Percentiles rank a stretch among this genome's conserved stretches.
Evolutionary conservation across 2,329 filamentous ascomycete genomes (phyloP).

Genomic region (Calonectria hongkongensis): DNA sequence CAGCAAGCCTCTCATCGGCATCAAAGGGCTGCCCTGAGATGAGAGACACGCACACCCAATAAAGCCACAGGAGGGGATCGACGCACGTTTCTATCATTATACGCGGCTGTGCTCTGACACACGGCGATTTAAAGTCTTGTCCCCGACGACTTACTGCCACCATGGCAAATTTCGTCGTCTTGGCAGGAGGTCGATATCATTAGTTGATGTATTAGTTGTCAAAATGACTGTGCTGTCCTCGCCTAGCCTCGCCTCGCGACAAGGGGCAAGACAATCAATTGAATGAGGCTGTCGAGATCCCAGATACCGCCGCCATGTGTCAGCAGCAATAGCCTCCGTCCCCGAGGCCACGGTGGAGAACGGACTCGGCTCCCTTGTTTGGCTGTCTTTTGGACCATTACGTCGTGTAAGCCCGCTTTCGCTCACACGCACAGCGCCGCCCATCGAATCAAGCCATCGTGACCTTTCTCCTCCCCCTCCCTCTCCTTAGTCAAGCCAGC

Average conservation of each 20-base stretch:
- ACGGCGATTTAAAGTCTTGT: conserved; percentile 37
- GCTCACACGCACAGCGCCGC: conserved; percentile 24
- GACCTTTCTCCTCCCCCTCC: conserved; percentile 6
- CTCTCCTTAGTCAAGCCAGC: background rate
- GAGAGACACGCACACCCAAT: conserved; percentile 43
- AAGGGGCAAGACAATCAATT: conserved; percentile 30
- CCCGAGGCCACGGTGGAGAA: conserved; percentile 38
- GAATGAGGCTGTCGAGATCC: conserved; percentile 43
- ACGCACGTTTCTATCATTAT: conserved; percentile 45
- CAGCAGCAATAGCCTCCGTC: conserved; percentile 36
- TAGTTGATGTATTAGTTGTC: conserved; percentile 27
- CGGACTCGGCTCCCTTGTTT: conserved; percentile 27
- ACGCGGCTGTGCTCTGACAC: conserved; percentile 32
- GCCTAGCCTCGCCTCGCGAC: conserved; percentile 20
- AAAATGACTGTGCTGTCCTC: conserved; percentile 28
- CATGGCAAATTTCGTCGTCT: conserved; percentile 33
- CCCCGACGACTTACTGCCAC: conserved; percentile 32
- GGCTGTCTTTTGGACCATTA: conserved; percentile 29
- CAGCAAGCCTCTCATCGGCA: conserved; percentile 10
- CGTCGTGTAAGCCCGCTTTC: conserved; percentile 34
- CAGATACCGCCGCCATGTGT: conserved; percentile 26
- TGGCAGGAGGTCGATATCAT: conserved; percentile 29
- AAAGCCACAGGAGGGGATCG: conserved; percentile 46
- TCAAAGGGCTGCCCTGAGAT: conserved; percentile 20
- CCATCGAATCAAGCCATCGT: conserved; percentile 29